These are phyloP conservation scores for Pugionium cornutum DNA, from an alignment of 345 rosid species.

Conservation along the genomic window DNA sequence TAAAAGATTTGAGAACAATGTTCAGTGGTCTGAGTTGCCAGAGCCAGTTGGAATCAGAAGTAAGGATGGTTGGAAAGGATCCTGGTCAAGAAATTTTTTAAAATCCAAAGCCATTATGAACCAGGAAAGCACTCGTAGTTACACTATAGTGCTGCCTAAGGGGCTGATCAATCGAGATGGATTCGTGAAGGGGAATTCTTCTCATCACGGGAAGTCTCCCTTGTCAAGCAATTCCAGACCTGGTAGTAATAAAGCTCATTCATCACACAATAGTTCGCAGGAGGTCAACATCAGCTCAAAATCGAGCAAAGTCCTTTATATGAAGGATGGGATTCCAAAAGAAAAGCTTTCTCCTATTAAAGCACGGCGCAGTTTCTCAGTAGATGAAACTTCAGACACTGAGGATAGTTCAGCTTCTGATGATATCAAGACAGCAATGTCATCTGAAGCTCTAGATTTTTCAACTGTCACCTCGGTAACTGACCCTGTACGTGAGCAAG, in stretches of 20 bases:
- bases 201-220: conserved; percentile 44
- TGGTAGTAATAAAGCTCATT: conserved; percentile 43
- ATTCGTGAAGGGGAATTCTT: conserved; percentile 45
- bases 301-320: conserved; percentile 37
- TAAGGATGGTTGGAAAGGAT: conserved; percentile 93
- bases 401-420: conserved; percentile 45
- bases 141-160: conserved; percentile 51
- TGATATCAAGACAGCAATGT: conserved; percentile 37
- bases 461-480: conserved; percentile 42
- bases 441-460: conserved; percentile 43
- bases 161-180: conserved; percentile 50
- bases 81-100: conserved; percentile 44
- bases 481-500: conserved; percentile 43
- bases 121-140: conserved; percentile 46
- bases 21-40: conserved; percentile 36
- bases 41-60: conserved; percentile 95
- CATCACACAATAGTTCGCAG: conserved; percentile 48
- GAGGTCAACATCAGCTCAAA: conserved; percentile 42
- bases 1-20: conserved; percentile 32
- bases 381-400: conserved; percentile 42
- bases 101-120: conserved; percentile 68
- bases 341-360: conserved; percentile 46
- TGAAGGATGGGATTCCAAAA: conserved; percentile 37
- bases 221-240: conserved; percentile 49
- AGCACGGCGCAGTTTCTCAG: conserved; percentile 37